Percentiles rank a stretch among this genome's conserved stretches.
These are phyloP conservation scores for rapeseed (Brassica napus) DNA, from an alignment of 345 rosid species.

Conservation along the genomic window Da-Ae NC_063451.1:42195501-42196000, in stretches of 20 bases:
- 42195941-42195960: constrained; percentile 72
- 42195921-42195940: constrained; percentile 53
- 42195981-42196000: constrained; percentile 90
- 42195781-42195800: constrained; percentile 64
- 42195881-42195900: constrained; percentile 65
- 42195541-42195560: constrained; percentile 89
- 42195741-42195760: not conserved
- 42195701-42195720: not conserved
- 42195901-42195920: constrained; percentile 74
- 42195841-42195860: constrained; percentile 77
- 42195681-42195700: not conserved
- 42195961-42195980: constrained; percentile 70
- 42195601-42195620: constrained; percentile 66
- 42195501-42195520: constrained; percentile 62
- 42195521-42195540: constrained; percentile 85
- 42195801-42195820: constrained; percentile 55
- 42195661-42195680: not conserved
- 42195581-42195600: constrained; percentile 77
- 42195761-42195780: constrained; percentile 72
- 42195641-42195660: constrained; percentile 77
- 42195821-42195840: constrained; percentile 63
- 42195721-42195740: not conserved
- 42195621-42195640: constrained; percentile 64
- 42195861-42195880: constrained; percentile 81
- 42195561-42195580: constrained; percentile 88